A percentile compares a stretch with the other conserved stretches of the same genome.
Conservation (phyloP, 2,329 filamentous ascomycete species). For the Bisporella sp. region DNA sequence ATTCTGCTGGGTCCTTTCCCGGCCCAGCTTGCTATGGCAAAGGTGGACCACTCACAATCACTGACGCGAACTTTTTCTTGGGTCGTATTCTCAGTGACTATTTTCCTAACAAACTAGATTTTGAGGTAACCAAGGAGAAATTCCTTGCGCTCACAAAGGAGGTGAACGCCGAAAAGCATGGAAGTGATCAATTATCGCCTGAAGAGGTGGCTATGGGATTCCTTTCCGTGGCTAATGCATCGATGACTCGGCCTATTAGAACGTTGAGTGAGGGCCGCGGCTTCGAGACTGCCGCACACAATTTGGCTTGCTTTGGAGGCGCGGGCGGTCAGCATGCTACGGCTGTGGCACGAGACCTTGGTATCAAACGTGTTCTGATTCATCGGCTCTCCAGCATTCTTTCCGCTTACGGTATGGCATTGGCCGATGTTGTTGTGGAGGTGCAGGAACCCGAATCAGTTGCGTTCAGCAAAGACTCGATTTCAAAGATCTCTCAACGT, state of each 20-base stretch:
- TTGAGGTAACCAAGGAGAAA: background rate
- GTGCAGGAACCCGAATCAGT: constrained; percentile 66
- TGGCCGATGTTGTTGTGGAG: constrained; percentile 89
- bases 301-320: constrained; percentile 83
- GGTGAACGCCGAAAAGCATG: constrained; percentile 63
- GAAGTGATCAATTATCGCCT: constrained; percentile 55
- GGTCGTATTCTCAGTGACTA: constrained; percentile 79
- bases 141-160: background rate
- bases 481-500: background rate
- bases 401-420: constrained; percentile 85
- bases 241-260: constrained; percentile 83
- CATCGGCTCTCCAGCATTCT: constrained; percentile 83
- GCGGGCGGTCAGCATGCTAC: constrained; percentile 83
- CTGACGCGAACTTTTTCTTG: constrained; percentile 82
- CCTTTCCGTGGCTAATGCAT: constrained; percentile 80
- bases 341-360: constrained; percentile 74
- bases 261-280: constrained; percentile 87
- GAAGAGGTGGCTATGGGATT: constrained; percentile 54
- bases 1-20: constrained; percentile 62
- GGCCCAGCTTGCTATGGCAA: constrained; percentile 89
- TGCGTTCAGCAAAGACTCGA: constrained; percentile 36
- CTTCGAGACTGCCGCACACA: constrained; percentile 79
- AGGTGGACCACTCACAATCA: constrained; percentile 80
- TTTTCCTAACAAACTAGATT: constrained; percentile 58
- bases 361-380: constrained; percentile 75